phyloP scores from a whole-genome alignment of 1,139 yeast species.

The Geotrichum europaeum region DNA sequence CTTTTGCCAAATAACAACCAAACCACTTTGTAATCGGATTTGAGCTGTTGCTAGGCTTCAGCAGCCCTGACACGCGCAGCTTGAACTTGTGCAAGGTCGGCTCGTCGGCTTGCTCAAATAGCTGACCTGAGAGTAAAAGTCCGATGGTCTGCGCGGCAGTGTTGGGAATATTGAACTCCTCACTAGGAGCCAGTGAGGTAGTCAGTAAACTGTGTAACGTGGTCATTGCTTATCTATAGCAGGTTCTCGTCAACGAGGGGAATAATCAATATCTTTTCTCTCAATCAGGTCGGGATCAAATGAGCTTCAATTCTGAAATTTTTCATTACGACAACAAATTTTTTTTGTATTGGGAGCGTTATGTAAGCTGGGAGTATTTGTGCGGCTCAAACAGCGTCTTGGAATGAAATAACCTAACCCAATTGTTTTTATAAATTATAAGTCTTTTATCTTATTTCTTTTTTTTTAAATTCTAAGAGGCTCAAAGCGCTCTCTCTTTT shows the following conservation, averaged over 20 bases:
- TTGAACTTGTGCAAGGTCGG: conserved; percentile 32
- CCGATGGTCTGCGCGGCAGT: conserved; percentile 21
- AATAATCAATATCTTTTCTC: background rate
- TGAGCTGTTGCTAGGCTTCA: conserved; percentile 27
- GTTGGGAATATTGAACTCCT: conserved; percentile 20
- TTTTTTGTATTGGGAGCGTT: background rate
- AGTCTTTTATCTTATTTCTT: background rate
- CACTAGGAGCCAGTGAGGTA: conserved; percentile 22
- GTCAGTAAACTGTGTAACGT: conserved; percentile 20
- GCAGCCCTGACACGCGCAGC: conserved; percentile 35
- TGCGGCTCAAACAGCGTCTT: background rate
- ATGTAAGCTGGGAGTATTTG: background rate
- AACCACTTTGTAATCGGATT: conserved; percentile 30
- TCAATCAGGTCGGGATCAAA: background rate
- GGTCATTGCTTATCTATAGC: conserved; percentile 11
- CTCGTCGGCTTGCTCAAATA: conserved; percentile 25
- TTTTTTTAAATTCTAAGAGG: background rate
- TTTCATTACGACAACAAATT: background rate
- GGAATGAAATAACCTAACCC: background rate
- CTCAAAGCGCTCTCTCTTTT: background rate
- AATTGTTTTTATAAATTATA: too few relatives aligned
- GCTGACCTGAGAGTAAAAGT: conserved; percentile 20
- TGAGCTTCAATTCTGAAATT: background rate
- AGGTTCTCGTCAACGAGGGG: background rate
- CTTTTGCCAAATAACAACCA: conserved; percentile 33